A percentile compares a stretch with the other conserved stretches of the same genome.
Evolutionary conservation across 1,284 basidiomycete species (phyloP).

Genomic region (Heterobasidion parviporum): DNA sequence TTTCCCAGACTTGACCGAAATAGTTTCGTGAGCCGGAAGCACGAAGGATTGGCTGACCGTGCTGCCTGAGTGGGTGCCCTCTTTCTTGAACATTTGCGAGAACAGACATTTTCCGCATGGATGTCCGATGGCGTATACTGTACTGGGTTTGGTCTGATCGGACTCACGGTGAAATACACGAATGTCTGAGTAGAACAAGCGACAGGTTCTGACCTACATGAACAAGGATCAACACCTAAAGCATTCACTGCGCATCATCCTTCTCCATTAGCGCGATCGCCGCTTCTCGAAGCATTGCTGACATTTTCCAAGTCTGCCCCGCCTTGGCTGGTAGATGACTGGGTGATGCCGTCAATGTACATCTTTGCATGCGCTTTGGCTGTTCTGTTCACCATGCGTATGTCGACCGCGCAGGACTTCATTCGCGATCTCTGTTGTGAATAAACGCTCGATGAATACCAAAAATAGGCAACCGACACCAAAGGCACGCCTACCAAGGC

Average conservation of each 20-base stretch:
- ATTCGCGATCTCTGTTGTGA: conserved; percentile 7
- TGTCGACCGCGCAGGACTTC: conserved; percentile 5
- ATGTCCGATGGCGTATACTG: too few species aligned
- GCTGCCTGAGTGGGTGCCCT: too few species aligned
- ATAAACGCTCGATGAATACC: not conserved
- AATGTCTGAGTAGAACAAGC: too few species aligned
- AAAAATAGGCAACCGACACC: not conserved
- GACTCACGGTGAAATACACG: too few species aligned
- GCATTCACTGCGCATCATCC: not conserved
- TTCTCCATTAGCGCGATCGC: not conserved
- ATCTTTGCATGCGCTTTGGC: conserved; percentile 12
- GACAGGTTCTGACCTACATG: too few species aligned
- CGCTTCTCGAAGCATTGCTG: not conserved
- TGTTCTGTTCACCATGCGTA: conserved; percentile 7
- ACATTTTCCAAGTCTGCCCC: not conserved
- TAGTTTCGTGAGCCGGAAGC: too few species aligned
- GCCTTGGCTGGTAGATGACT: not conserved
- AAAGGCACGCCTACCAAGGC: conserved; percentile 19
- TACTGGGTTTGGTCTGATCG: too few species aligned
- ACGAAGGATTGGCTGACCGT: too few species aligned
- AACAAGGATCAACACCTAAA: too few species aligned
- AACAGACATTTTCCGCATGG: too few species aligned
- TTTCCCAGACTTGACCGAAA: too few species aligned
- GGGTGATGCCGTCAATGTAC: conserved; percentile 9
- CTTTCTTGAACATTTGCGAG: too few species aligned